These are phyloP conservation scores for Brassica nigra DNA, from an alignment of 345 rosid species.

Conservation along the genomic window DNA sequence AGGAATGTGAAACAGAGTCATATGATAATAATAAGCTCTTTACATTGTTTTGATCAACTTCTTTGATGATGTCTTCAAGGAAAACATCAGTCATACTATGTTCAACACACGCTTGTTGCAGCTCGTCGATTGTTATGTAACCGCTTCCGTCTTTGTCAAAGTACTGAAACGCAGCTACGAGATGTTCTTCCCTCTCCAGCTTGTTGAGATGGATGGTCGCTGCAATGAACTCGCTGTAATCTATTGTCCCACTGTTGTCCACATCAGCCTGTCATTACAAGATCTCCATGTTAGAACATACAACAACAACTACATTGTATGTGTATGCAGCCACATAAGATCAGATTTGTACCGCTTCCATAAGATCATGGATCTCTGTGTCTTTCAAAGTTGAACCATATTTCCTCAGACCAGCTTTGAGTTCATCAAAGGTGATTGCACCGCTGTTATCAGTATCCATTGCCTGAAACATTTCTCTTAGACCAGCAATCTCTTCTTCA, in stretches of 20 bases:
- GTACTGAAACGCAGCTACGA: slow-evolving; percentile 90
- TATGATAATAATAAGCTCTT: background rate
- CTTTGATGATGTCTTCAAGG: slow-evolving; percentile 89
- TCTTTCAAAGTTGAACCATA: slow-evolving; percentile 96
- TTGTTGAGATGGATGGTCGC: slow-evolving; percentile 97
- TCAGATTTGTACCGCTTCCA: slow-evolving; percentile 76
- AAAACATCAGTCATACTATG: slow-evolving; percentile 91
- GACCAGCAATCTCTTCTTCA: slow-evolving; percentile 97
- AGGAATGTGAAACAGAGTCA: background rate
- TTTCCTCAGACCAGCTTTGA: slow-evolving; percentile 88
- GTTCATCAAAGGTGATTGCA: slow-evolving; percentile 97
- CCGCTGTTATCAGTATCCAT: slow-evolving; percentile 98
- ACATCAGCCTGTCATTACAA: slow-evolving; percentile 80
- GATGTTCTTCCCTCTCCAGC: slow-evolving; percentile 96
- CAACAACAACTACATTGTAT: background rate
- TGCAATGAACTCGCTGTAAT: slow-evolving; percentile 96
- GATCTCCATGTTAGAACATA: background rate
- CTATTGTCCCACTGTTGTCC: slow-evolving; percentile 97
- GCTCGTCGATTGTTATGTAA: slow-evolving; percentile 94
- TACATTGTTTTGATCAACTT: slow-evolving; percentile 98
- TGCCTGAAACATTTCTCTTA: slow-evolving; percentile 85
- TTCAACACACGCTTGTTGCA: slow-evolving; percentile 92
- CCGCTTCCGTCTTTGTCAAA: slow-evolving; percentile 98
- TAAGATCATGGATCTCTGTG: slow-evolving; percentile 88
- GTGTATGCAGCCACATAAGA: background rate